Conservation (phyloP, 495 filamentous ascomycete genomes). For the Trichocladium uniseriatum region DNA sequence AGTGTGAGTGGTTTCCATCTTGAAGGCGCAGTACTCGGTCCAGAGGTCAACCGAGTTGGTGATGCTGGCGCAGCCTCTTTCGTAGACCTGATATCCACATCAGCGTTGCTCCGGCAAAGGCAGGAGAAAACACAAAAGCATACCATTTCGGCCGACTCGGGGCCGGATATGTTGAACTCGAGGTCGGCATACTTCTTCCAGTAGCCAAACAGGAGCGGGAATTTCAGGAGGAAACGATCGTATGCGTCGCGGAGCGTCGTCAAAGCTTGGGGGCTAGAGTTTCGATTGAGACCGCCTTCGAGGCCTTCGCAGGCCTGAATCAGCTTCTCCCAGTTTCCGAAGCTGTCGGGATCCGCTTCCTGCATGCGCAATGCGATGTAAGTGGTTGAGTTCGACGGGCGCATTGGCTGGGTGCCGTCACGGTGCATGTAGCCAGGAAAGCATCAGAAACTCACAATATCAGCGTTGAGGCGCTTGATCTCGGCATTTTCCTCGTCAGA, state of each 20-base stretch:
- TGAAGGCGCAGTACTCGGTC: constrained; percentile 95
- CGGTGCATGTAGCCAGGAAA: background rate
- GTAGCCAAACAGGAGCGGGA: constrained; percentile 92
- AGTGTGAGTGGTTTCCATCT: constrained; percentile 93
- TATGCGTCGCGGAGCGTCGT: constrained; percentile 74
- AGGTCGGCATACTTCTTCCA: constrained; percentile 99
- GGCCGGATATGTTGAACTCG: constrained; percentile 93
- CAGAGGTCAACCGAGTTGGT: constrained; percentile 90
- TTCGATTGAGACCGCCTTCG: constrained; percentile 90
- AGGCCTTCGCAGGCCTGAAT: constrained; percentile 71
- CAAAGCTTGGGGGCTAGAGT: constrained; percentile 91
- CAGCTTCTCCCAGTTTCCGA: constrained; percentile 91
- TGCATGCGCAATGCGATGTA: constrained; percentile 15
- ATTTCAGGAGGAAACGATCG: constrained; percentile 90
- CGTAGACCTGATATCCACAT: constrained; percentile 60
- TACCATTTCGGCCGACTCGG: constrained; percentile 97
- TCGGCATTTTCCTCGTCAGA: constrained; percentile 81
- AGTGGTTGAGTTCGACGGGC: background rate
- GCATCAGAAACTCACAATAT: constrained; percentile 55
- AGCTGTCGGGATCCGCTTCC: constrained; percentile 78
- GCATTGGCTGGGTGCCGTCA: background rate
- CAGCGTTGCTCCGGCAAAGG: constrained; percentile 10
- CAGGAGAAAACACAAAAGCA: constrained; percentile 8
- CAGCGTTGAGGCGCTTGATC: constrained; percentile 64
- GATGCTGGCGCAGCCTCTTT: constrained; percentile 89